Evolutionary conservation across 2,329 filamentous ascomycete species (phyloP).

Genomic region (Sporothrix brasiliensis): DNA sequence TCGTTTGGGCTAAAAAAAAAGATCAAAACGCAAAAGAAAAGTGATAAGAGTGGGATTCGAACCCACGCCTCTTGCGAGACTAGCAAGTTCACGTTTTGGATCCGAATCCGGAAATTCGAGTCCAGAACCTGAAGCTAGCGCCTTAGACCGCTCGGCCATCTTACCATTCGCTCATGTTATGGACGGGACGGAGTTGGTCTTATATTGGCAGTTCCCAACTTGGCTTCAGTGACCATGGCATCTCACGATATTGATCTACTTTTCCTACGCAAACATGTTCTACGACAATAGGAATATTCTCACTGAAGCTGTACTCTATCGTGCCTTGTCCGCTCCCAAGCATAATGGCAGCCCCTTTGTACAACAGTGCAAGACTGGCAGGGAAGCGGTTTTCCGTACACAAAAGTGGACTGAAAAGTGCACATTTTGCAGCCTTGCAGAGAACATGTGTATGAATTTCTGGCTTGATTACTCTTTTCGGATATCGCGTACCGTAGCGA

Average conservation of each 20-base stretch:
- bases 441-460: no score
- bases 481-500: not conserved
- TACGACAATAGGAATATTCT: no score
- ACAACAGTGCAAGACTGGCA: no score
- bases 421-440: not conserved
- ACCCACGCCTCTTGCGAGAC: conserved; percentile 31
- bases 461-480: not conserved
- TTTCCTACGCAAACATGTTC: no score
- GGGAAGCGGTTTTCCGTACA: no score
- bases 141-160: conserved; percentile 32
- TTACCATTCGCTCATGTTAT: not conserved
- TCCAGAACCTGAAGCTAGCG: conserved; percentile 25
- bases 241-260: no score
- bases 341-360: no score
- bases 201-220: not conserved
- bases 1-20: not conserved
- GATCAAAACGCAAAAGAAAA: not conserved
- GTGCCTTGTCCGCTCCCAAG: no score
- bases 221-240: no score
- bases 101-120: not conserved
- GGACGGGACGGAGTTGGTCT: no score
- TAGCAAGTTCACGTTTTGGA: conserved; percentile 15
- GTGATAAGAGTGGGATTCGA: conserved; percentile 28
- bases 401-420: not conserved
- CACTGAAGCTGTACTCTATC: no score